A percentile compares a stretch with the other conserved stretches of the same genome.
phyloP scores from a whole-genome alignment of 1,284 basidiomycete species.

The Pseudozyma tsukubaensis region DNA sequence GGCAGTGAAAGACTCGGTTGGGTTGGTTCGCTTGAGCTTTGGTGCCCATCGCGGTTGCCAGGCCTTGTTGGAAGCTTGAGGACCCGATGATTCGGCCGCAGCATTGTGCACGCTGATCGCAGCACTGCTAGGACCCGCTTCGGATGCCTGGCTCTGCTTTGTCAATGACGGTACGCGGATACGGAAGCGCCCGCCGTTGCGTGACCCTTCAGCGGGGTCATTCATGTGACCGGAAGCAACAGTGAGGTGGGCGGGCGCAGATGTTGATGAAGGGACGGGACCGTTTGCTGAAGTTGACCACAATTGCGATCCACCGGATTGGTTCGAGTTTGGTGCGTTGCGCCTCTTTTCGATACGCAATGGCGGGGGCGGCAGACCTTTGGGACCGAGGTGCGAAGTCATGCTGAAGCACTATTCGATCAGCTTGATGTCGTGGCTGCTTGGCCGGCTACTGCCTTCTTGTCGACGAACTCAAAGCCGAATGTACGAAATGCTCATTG shows the following conservation, averaged over 20 bases:
- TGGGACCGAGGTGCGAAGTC: constrained; percentile 13
- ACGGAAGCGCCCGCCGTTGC: constrained; percentile 36
- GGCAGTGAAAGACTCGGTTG: constrained; percentile 25
- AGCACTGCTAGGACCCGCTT: neutral
- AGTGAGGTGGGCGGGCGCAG: constrained; percentile 3
- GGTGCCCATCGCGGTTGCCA: constrained; percentile 50
- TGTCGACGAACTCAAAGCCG: no score
- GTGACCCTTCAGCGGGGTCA: constrained; percentile 1
- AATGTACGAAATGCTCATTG: no score
- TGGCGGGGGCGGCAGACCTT: constrained; percentile 36
- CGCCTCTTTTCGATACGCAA: constrained; percentile 23
- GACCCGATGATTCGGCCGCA: no score
- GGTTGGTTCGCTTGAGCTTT: constrained; percentile 26
- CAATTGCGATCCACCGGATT: neutral
- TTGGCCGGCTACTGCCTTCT: no score
- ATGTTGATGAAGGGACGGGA: neutral
- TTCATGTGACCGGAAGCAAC: neutral
- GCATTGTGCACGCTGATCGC: neutral
- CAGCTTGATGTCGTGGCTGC: no score
- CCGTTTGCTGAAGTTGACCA: neutral
- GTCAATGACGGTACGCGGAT: constrained; percentile 24
- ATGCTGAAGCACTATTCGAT: neutral
- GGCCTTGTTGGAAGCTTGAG: constrained; percentile 1
- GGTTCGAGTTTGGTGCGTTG: neutral
- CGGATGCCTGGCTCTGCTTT: constrained; percentile 8